A percentile compares a stretch with the other conserved stretches of the same genome.
Evolutionary conservation across 345 rosid species (phyloP).

Genomic region (Hibiscus syriacus): DNA sequence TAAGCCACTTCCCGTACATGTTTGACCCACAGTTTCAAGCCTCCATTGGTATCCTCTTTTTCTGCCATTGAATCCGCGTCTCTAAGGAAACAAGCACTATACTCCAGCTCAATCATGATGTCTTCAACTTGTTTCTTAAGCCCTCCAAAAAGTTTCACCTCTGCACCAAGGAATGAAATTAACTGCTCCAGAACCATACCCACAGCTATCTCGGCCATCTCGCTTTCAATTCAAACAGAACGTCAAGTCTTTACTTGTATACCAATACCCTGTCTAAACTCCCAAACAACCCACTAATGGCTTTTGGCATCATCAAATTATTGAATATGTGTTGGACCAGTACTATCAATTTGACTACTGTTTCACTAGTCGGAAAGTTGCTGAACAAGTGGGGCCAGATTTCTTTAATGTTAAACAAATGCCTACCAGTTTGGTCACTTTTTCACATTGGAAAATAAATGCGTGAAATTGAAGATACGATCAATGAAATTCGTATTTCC

Average conservation of each 20-base stretch:
- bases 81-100: conserved; percentile 9
- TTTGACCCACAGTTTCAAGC: conserved; percentile 15
- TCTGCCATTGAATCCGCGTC: conserved; percentile 11
- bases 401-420: too few species aligned
- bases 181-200: neutral
- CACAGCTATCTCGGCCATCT: neutral
- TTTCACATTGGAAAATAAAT: too few species aligned
- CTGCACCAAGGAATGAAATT: neutral
- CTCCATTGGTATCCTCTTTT: neutral
- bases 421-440: too few species aligned
- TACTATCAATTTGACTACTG: too few species aligned
- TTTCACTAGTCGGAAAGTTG: too few species aligned
- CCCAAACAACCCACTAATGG: too few species aligned
- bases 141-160: conserved; percentile 1
- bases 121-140: conserved; percentile 1
- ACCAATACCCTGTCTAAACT: neutral
- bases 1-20: conserved; percentile 14
- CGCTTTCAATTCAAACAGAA: too few species aligned
- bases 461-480: too few species aligned
- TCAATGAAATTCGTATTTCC: too few species aligned
- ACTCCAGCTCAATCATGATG: conserved; percentile 9
- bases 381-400: neutral
- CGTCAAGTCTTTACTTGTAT: neutral
- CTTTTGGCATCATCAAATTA: too few species aligned
- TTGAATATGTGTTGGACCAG: too few species aligned